These are phyloP conservation scores for Solanum chiquidenum DNA, from an alignment of 257 asterid species.

Conservation along the genomic window DNA sequence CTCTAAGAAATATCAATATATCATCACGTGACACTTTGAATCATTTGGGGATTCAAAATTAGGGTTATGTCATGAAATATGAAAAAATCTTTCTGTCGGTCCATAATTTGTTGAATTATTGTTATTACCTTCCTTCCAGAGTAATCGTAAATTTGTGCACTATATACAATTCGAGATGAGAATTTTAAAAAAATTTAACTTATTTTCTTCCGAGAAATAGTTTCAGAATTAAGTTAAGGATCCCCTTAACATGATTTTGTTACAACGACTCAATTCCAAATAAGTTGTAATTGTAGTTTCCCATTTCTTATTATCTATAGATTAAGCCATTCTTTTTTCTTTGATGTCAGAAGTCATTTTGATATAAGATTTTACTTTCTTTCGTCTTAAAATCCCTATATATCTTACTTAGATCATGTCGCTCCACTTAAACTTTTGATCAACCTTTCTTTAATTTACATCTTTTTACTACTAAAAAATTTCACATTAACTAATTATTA, in stretches of 20 bases:
- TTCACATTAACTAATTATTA: not conserved
- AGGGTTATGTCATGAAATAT: constrained; percentile 26
- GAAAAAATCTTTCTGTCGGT: not conserved
- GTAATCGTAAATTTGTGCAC: not conserved
- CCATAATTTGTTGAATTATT: not conserved
- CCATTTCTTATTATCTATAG: not conserved
- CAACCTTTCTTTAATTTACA: not conserved
- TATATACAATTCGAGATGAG: not conserved
- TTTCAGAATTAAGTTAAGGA: not conserved
- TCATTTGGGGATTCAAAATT: constrained; percentile 8
- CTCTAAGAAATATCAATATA: constrained; percentile 15
- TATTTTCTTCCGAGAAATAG: not conserved
- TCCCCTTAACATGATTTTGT: constrained; percentile 11
- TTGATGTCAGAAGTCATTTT: not conserved
- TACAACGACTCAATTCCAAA: not conserved
- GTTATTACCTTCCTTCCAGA: not conserved
- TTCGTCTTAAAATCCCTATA: not conserved
- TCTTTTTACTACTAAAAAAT: not conserved
- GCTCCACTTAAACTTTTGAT: not conserved
- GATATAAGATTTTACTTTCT: not conserved
- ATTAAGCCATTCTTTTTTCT: not conserved
- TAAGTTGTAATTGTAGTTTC: not conserved
- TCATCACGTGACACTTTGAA: constrained; percentile 28
- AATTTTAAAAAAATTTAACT: not conserved
- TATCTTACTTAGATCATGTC: not conserved